These are phyloP conservation scores for Aspergillus sparsus DNA, from an alignment of 495 filamentous ascomycete genomes.

Conservation along the genomic window DNA sequence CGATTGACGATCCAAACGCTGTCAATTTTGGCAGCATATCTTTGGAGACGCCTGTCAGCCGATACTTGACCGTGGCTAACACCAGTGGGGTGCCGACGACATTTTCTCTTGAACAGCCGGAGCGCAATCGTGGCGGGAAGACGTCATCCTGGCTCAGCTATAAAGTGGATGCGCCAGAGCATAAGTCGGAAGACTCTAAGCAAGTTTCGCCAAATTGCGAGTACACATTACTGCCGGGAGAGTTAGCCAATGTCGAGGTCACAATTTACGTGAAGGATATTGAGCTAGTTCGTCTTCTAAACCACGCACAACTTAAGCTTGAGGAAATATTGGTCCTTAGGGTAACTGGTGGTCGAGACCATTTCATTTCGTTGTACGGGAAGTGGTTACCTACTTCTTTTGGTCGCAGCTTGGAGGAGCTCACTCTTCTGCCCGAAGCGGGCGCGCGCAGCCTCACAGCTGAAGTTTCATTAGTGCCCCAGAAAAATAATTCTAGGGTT, in stretches of 20 bases:
- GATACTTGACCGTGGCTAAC: slow-evolving; percentile 82
- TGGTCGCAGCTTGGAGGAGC: slow-evolving; percentile 76
- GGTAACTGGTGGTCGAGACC: slow-evolving; percentile 79
- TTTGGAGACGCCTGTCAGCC: slow-evolving; percentile 63
- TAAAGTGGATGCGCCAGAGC: slow-evolving; percentile 54
- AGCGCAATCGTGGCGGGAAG: slow-evolving; percentile 43
- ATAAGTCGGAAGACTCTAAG: slow-evolving; percentile 35
- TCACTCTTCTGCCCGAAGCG: slow-evolving; percentile 80
- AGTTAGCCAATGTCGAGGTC: slow-evolving; percentile 69
- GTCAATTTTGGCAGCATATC: slow-evolving; percentile 76
- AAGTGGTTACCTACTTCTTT: slow-evolving; percentile 82
- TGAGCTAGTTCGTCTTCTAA: slow-evolving; percentile 66
- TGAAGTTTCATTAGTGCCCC: slow-evolving; percentile 25
- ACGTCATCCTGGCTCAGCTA: slow-evolving; percentile 66
- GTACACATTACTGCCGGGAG: slow-evolving; percentile 76
- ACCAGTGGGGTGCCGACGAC: slow-evolving; percentile 77
- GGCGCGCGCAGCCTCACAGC: slow-evolving; percentile 57
- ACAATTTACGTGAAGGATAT: slow-evolving; percentile 63
- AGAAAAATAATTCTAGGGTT: slow-evolving; percentile 49
- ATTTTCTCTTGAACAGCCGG: slow-evolving; percentile 71
- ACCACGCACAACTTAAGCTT: slow-evolving; percentile 61
- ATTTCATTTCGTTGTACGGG: slow-evolving; percentile 82
- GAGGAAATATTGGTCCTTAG: slow-evolving; percentile 92
- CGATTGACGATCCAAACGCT: slow-evolving; percentile 46
- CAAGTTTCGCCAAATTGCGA: slow-evolving; percentile 37